Evolutionary conservation across 2,329 filamentous ascomycete species (phyloP), one percentile per base, ranked within the genome.

Genomic region (Cryoendolithus antarcticus): DNA sequence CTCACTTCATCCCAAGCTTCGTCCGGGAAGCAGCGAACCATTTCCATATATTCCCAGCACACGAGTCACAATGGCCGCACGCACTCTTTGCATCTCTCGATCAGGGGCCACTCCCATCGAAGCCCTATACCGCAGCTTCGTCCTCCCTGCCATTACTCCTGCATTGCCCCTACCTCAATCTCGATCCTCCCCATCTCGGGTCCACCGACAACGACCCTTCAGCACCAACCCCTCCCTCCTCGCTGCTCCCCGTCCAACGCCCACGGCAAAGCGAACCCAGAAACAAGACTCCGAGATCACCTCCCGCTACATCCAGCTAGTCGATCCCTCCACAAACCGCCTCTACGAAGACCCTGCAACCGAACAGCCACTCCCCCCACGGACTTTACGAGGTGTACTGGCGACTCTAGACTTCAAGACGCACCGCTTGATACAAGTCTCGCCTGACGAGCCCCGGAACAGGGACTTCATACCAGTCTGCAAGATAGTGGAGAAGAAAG

Each of bases 401-500:
- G 34, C 46, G 3, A 53, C 48, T 4, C 58, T 77, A 37, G 63
- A 80, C 47, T 64, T 62, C 15, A 55, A 59, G n/a, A 65, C 61
- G 1, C 59, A 72, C 38, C 64, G 69, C 42, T 62, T 80, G 1
- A 54, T 75, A 2, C 65, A 71, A 46, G 60, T 79, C 19, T 54
- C 54, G 0, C 44, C 45, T 9, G 47, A 52, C 33, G 43, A 50
- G 12, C 45, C 46, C 7, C 32, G 40, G 9, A 41, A 42, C 13
- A 39, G 53, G 6, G 61, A 52, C 30, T 51, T 76, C 35, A 62
- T 77, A 9, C 77, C 84, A 1, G 69, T 88, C 28, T 93, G 85
- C 69, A 80, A 77, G 50, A 66, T 93, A 33, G 57, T 84, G 27
- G 69, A 76, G 57, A 78, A 77, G 49, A 59, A 61, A 33, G 71